These are phyloP conservation scores for Cladosporium sp. DNA, from an alignment of 2,329 filamentous ascomycete species.

Conservation along the genomic window DNA sequence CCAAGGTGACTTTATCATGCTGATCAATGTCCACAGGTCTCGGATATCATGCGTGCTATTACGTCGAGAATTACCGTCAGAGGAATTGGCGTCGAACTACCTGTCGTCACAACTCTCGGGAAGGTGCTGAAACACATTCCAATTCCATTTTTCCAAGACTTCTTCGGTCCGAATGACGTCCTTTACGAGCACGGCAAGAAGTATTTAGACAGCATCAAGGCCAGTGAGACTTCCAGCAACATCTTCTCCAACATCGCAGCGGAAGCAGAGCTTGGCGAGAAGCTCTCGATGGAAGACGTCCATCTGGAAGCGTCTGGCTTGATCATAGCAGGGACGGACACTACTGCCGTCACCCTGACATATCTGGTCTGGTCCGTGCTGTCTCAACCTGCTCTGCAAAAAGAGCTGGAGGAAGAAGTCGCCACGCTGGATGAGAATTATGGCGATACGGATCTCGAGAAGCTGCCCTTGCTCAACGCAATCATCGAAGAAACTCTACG, in stretches of 20 bases:
- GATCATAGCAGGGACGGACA: conserved; percentile 45
- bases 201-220: conserved; percentile 24
- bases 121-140: conserved; percentile 17
- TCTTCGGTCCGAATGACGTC: conserved; percentile 19
- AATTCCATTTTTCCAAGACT: conserved; percentile 16
- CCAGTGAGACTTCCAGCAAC: conserved; percentile 17
- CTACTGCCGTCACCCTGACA: conserved; percentile 30
- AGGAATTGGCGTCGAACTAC: conserved; percentile 32
- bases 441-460: conserved; percentile 14
- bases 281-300: conserved; percentile 22
- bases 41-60: conserved; percentile 29
- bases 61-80: conserved; percentile 26
- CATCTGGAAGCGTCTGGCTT: conserved; percentile 37
- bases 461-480: conserved; percentile 17
- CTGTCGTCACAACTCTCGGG: conserved; percentile 22
- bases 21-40: conserved; percentile 13
- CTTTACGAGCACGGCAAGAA: conserved; percentile 20
- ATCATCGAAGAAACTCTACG: conserved; percentile 21
- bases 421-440: conserved; percentile 16
- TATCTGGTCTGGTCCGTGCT: conserved; percentile 30
- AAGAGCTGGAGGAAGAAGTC: conserved; percentile 25
- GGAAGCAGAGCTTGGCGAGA: conserved; percentile 24
- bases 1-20: neutral
- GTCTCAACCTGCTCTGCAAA: conserved; percentile 18
- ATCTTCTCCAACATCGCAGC: conserved; percentile 28